Evolutionary conservation across 2,329 filamentous ascomycete species (phyloP).

Genomic region (Aspergillus carbonarius): DNA sequence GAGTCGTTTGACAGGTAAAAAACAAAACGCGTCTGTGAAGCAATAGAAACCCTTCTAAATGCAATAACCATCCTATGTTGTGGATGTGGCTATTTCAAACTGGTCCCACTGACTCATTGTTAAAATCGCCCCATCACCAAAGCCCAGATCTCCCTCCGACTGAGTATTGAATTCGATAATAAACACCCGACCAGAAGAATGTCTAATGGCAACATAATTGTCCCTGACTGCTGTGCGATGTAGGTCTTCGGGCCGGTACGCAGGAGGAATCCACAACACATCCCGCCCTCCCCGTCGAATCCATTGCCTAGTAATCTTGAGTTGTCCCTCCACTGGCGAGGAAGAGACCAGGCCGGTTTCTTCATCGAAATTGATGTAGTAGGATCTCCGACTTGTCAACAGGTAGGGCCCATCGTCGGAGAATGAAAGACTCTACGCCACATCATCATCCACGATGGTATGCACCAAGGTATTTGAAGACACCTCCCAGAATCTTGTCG

Average conservation of each 20-base stretch:
- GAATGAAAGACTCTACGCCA: background rate
- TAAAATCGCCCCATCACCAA: too few species aligned
- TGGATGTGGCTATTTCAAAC: too few species aligned
- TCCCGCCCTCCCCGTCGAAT: background rate
- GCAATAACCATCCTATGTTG: too few species aligned
- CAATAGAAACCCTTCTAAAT: too few species aligned
- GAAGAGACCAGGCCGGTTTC: background rate
- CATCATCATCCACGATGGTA: background rate
- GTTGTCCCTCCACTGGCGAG: background rate
- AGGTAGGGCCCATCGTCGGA: background rate
- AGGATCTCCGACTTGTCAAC: too few species aligned
- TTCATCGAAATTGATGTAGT: background rate
- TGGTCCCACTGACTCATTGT: too few species aligned
- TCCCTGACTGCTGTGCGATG: background rate
- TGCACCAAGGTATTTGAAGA: background rate
- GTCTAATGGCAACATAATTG: too few species aligned
- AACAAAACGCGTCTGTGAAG: too few species aligned
- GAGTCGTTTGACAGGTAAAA: too few species aligned
- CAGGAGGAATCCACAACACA: background rate
- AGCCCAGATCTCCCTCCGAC: too few species aligned
- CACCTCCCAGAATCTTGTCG: background rate
- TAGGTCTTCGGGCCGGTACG: background rate
- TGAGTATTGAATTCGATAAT: too few species aligned
- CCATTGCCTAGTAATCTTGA: background rate
- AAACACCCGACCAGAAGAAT: too few species aligned